These are phyloP conservation scores for Stramenopiles sp. DNA, from an alignment of 352 stramenopile species.

Conservation along the genomic window DNA sequence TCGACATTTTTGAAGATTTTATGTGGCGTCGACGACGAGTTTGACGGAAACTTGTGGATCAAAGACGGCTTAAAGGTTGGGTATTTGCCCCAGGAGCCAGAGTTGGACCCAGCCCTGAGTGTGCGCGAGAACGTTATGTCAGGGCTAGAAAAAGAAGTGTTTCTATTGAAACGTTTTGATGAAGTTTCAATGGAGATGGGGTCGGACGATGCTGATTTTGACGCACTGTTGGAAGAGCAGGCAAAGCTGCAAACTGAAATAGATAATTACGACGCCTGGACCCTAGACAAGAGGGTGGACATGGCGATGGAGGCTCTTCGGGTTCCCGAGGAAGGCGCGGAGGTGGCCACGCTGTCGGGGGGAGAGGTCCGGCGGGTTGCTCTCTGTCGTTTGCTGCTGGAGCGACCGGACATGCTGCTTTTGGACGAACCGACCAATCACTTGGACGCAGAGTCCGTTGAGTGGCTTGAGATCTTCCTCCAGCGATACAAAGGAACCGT, in stretches of 20 bases:
- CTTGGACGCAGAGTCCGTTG: conserved; percentile 83
- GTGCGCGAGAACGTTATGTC: conserved; percentile 73
- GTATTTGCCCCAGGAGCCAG: conserved; percentile 58
- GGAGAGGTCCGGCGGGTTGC: conserved; percentile 59
- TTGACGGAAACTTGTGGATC: conserved; percentile 57
- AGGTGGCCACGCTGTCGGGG: conserved; percentile 27
- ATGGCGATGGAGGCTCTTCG: conserved; percentile 51
- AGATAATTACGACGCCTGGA: conserved; percentile 52
- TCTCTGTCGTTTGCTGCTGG: conserved; percentile 77
- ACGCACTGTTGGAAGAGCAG: conserved; percentile 50
- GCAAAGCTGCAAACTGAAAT: conserved; percentile 60
- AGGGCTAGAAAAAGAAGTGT: conserved; percentile 51
- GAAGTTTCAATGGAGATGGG: conserved; percentile 60
- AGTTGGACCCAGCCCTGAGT: conserved; percentile 52
- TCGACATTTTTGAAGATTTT: conserved; percentile 15
- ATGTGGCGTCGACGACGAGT: conserved; percentile 15
- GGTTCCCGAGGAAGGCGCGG: conserved; percentile 39
- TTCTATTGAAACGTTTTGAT: conserved; percentile 52
- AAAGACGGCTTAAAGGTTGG: conserved; percentile 55
- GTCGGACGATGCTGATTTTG: conserved; percentile 63
- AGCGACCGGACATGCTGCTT: conserved; percentile 84
- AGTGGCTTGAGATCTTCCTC: conserved; percentile 92
- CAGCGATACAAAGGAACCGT: conserved; percentile 82
- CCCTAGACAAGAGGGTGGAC: conserved; percentile 39
- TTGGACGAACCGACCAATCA: conserved; percentile 97